Conservation (phyloP, 2,329 filamentous ascomycete species). For the Harringtonia lauricola region DNA sequence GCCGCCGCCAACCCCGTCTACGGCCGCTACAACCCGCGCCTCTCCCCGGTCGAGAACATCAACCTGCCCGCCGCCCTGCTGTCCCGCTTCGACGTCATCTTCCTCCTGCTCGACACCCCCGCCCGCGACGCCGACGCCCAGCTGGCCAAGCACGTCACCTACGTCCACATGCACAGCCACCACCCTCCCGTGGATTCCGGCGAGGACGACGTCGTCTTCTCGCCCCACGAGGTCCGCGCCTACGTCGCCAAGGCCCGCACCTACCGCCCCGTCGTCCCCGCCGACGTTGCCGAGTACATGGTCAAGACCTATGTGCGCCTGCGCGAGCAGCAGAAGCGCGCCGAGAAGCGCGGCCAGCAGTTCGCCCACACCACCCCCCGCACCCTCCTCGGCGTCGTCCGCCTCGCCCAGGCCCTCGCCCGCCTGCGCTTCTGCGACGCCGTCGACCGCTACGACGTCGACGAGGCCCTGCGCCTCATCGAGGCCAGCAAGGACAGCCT, state of each 20-base stretch:
- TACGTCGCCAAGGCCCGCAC: conserved; percentile 90
- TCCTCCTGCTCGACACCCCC: conserved; percentile 91
- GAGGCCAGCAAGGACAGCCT: conserved; percentile 91
- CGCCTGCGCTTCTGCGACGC: conserved; percentile 78
- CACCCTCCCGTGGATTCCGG: conserved; percentile 49
- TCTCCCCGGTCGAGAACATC: conserved; percentile 97
- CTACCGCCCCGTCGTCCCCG: conserved; percentile 78
- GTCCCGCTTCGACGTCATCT: conserved; percentile 94
- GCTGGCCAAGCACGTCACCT: conserved; percentile 87
- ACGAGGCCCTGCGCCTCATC: conserved; percentile 82
- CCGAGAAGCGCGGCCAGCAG: conserved; percentile 82
- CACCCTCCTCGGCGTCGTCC: conserved; percentile 84
- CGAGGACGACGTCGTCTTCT: conserved; percentile 58
- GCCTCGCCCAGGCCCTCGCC: conserved; percentile 86
- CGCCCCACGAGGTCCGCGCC: conserved; percentile 84
- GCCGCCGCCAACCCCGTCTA: conserved; percentile 96
- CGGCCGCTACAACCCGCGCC: conserved; percentile 92
- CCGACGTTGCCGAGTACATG: conserved; percentile 86
- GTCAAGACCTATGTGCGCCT: conserved; percentile 93
- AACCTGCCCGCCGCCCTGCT: conserved; percentile 95
- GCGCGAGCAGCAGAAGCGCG: conserved; percentile 81
- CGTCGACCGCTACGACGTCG: conserved; percentile 86
- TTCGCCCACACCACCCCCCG: conserved; percentile 91
- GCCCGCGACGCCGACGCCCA: conserved; percentile 83
- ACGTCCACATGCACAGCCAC: conserved; percentile 92